Conservation (phyloP, 164 flowering plant species). For the Vitis amurensis region DNA sequence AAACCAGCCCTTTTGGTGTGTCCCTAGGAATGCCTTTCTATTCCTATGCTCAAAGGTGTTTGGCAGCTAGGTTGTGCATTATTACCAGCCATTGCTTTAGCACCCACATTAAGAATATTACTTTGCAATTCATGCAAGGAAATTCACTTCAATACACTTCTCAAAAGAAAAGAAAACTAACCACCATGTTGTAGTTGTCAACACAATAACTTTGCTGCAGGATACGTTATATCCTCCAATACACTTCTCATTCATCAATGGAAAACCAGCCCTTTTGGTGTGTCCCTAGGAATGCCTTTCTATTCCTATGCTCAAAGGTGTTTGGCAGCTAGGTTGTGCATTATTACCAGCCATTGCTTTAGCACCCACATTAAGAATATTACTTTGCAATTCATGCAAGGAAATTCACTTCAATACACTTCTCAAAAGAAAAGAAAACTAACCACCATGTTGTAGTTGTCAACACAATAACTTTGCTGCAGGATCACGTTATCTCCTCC, state of each 20-base stretch:
- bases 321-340: slow-evolving; percentile 13
- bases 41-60: no score
- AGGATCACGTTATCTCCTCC: slow-evolving; percentile 29
- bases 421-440: slow-evolving; percentile 3
- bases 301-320: slow-evolving; percentile 19
- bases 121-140: no score
- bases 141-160: no score
- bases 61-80: no score
- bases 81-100: no score
- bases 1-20: no score
- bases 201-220: no score
- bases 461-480: slow-evolving; percentile 27
- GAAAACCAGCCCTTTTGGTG: slow-evolving; percentile 12
- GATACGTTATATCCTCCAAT: no score
- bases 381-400: slow-evolving; percentile 24
- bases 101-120: no score
- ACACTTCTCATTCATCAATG: slow-evolving; percentile 29
- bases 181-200: no score
- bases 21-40: no score
- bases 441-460: slow-evolving; percentile 38
- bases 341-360: slow-evolving; percentile 7
- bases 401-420: slow-evolving; percentile 25
- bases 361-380: slow-evolving; percentile 9
- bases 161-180: no score
- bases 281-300: slow-evolving; percentile 16